Percentiles rank a stretch among this genome's conserved stretches.
phyloP scores from a whole-genome alignment of 495 filamentous ascomycete species.

The Penicillium diatomitis region DNA sequence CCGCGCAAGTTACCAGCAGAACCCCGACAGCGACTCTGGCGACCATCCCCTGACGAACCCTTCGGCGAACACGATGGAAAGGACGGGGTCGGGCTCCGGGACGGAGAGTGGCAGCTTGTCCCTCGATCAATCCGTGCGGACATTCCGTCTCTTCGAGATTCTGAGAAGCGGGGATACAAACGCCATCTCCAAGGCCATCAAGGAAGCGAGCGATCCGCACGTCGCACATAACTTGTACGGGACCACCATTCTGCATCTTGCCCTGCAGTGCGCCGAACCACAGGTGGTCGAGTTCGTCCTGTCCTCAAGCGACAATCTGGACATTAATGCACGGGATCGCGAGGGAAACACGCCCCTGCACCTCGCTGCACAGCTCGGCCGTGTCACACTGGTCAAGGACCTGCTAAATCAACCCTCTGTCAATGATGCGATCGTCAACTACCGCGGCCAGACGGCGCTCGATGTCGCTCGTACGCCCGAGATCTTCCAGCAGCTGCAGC shows the following conservation, averaged over 20 bases:
- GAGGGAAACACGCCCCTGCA: slow-evolving; percentile 94
- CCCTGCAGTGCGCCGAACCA: slow-evolving; percentile 92
- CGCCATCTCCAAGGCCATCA: slow-evolving; percentile 80
- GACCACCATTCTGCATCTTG: slow-evolving; percentile 82
- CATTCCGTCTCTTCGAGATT: slow-evolving; percentile 89
- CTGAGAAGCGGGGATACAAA: slow-evolving; percentile 82
- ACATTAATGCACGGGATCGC: slow-evolving; percentile 82
- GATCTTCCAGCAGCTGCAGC: slow-evolving; percentile 91
- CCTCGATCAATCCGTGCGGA: slow-evolving; percentile 87
- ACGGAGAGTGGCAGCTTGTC: slow-evolving; percentile 37
- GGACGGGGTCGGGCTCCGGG: slow-evolving; percentile 23
- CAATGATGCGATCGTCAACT: slow-evolving; percentile 87
- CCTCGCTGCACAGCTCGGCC: slow-evolving; percentile 72
- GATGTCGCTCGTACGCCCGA: slow-evolving; percentile 86
- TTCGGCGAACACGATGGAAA: slow-evolving; percentile 18
- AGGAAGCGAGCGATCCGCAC: slow-evolving; percentile 49
- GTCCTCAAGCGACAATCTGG: slow-evolving; percentile 54
- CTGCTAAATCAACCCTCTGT: slow-evolving; percentile 70
- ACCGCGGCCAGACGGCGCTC: slow-evolving; percentile 74
- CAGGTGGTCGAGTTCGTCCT: slow-evolving; percentile 95
- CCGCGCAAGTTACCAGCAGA: slow-evolving; percentile 11
- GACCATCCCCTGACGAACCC: neutral
- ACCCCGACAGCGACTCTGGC: neutral
- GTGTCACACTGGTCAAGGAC: slow-evolving; percentile 67
- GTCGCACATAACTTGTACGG: slow-evolving; percentile 52